Evolutionary conservation across 495 filamentous ascomycete species (phyloP).

Genomic region (Astrothelium macrocarpum): DNA sequence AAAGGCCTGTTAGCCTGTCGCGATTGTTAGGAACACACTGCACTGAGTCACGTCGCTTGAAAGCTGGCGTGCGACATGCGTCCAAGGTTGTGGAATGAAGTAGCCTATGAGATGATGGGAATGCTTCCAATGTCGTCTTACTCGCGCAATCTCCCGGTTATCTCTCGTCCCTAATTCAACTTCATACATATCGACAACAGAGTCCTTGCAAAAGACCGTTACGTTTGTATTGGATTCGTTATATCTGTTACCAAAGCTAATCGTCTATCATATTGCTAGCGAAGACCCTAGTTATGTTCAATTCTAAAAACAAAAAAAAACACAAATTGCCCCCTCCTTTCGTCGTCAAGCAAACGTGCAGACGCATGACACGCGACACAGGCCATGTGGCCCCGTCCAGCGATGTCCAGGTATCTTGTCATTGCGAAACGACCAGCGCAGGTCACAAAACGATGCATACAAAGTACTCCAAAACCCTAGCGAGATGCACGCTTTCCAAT

Average conservation of each 20-base stretch:
- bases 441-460: background rate
- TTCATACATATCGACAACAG: background rate
- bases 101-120: background rate
- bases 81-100: conserved; percentile 1
- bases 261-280: conserved; percentile 3
- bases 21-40: background rate
- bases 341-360: conserved; percentile 1
- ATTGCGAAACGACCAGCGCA: conserved; percentile 2
- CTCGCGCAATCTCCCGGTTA: background rate
- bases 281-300: background rate
- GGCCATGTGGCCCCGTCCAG: background rate
- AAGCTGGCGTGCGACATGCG: background rate
- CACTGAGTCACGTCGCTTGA: background rate
- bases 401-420: conserved; percentile 3
- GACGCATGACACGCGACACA: conserved; percentile 1
- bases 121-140: background rate
- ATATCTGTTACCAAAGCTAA: background rate
- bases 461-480: background rate
- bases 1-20: no score
- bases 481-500: background rate
- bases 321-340: background rate
- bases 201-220: background rate
- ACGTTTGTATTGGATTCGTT: background rate
- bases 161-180: background rate
- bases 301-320: background rate